Percentiles rank a stretch among this genome's conserved stretches.
Conservation (phyloP, 2,329 filamentous ascomycete species). For the Aspergillus flavus region DNA sequence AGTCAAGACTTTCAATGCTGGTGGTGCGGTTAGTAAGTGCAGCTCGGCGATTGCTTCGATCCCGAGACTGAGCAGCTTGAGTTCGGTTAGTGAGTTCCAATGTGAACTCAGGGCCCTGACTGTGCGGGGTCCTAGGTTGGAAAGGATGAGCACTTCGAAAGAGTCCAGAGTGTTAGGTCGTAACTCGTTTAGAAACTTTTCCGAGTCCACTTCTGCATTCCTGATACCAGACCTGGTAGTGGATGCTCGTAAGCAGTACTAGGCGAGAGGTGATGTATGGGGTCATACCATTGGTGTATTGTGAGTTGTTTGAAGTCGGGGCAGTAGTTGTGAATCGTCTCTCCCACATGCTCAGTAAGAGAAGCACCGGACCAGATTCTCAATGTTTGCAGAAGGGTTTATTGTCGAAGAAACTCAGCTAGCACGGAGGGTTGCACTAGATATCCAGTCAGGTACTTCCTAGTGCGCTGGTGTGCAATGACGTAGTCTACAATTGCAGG, state of each 20-base stretch:
- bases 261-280: neutral
- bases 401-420: slow-evolving; percentile 59
- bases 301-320: slow-evolving; percentile 63
- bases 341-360: slow-evolving; percentile 57
- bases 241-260: slow-evolving; percentile 26
- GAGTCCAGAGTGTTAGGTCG: slow-evolving; percentile 59
- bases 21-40: slow-evolving; percentile 21
- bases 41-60: slow-evolving; percentile 49
- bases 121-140: slow-evolving; percentile 57
- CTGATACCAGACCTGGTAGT: slow-evolving; percentile 23
- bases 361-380: slow-evolving; percentile 64
- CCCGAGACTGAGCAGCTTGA: slow-evolving; percentile 54
- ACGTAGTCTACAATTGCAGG: slow-evolving; percentile 49
- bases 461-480: neutral
- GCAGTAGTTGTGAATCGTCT: slow-evolving; percentile 60
- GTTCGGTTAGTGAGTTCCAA: slow-evolving; percentile 55
- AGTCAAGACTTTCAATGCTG: slow-evolving; percentile 51
- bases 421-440: slow-evolving; percentile 56
- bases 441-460: slow-evolving; percentile 6
- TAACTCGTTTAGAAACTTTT: slow-evolving; percentile 61
- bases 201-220: slow-evolving; percentile 58
- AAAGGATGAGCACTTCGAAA: slow-evolving; percentile 57
- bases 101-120: slow-evolving; percentile 58
- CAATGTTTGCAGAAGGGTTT: slow-evolving; percentile 61
- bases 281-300: slow-evolving; percentile 55